phyloP scores from a whole-genome alignment of 805 yeast species.

The Hanseniaspora jakobsenii region DNA sequence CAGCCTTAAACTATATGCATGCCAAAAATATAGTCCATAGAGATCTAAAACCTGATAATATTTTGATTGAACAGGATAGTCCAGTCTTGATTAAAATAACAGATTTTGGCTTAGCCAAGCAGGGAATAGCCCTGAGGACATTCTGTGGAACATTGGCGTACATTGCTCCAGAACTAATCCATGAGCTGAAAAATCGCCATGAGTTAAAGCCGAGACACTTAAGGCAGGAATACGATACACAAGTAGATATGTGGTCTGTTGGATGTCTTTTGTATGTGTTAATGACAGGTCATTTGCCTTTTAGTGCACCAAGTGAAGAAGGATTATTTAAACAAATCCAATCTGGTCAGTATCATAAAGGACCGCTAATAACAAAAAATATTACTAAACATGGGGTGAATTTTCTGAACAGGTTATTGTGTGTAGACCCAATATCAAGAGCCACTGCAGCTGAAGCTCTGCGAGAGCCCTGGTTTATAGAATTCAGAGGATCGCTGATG shows the following conservation, averaged over 20 bases:
- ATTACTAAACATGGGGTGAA: constrained; percentile 59
- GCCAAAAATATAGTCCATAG: constrained; percentile 86
- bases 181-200: constrained; percentile 18
- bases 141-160: constrained; percentile 96
- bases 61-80: constrained; percentile 76
- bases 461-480: constrained; percentile 65
- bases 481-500: constrained; percentile 15
- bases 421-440: constrained; percentile 63
- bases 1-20: constrained; percentile 81
- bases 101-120: constrained; percentile 92
- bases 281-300: constrained; percentile 86
- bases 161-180: constrained; percentile 85
- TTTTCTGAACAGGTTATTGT: constrained; percentile 58
- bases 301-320: constrained; percentile 84
- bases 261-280: constrained; percentile 91
- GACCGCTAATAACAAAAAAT: constrained; percentile 53
- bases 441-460: constrained; percentile 68
- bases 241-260: constrained; percentile 95
- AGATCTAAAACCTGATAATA: constrained; percentile 92
- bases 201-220: constrained; percentile 17
- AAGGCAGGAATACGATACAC: constrained; percentile 50
- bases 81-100: constrained; percentile 88
- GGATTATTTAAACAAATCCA: constrained; percentile 66
- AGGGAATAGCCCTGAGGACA: constrained; percentile 79
- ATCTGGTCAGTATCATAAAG: constrained; percentile 67